Evolutionary conservation across 176 grass and related monocot genomes (phyloP).

Genomic region (Otatea glauca): DNA sequence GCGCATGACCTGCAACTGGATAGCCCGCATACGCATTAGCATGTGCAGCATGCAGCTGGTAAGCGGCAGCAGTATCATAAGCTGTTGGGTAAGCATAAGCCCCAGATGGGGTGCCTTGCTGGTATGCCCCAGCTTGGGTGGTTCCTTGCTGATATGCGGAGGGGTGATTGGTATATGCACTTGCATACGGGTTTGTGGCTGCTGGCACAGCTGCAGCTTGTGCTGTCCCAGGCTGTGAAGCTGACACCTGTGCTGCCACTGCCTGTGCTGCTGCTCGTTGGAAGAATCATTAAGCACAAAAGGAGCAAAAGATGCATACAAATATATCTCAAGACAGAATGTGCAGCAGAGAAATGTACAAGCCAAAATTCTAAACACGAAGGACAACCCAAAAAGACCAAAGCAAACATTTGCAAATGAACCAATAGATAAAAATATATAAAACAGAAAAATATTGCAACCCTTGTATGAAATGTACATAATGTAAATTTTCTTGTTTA

Average conservation of each 20-base stretch:
- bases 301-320: neutral
- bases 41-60: constrained; percentile 45
- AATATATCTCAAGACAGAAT: neutral
- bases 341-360: neutral
- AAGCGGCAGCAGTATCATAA: constrained; percentile 45
- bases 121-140: constrained; percentile 34
- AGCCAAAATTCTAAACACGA: neutral
- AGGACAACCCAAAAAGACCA: neutral
- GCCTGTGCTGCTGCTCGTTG: no score
- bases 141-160: constrained; percentile 45
- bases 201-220: constrained; percentile 46
- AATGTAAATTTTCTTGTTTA: neutral
- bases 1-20: constrained; percentile 52
- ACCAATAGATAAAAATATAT: neutral
- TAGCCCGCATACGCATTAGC: constrained; percentile 47
- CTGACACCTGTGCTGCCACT: constrained; percentile 41
- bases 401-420: neutral
- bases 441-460: neutral
- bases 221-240: constrained; percentile 47
- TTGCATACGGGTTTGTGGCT: constrained; percentile 54
- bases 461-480: neutral
- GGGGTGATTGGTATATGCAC: constrained; percentile 52
- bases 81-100: constrained; percentile 35
- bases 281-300: constrained; percentile 24
- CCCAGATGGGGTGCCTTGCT: constrained; percentile 34